Base-by-base conservation (phyloP, 768 basidiomycete species). In the Russula dissimulans region DNA sequence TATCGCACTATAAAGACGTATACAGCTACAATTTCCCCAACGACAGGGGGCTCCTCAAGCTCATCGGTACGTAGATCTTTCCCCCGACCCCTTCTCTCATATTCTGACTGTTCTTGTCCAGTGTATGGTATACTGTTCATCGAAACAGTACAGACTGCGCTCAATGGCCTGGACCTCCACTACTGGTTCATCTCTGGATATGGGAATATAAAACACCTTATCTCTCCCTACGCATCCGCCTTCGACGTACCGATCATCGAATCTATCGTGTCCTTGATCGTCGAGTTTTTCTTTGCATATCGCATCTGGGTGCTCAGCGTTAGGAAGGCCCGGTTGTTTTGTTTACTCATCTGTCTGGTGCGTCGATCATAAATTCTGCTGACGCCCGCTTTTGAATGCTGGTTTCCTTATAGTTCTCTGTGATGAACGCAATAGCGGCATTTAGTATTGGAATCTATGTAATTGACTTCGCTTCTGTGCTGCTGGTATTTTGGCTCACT, bases 211-310 rank as follows among this genome's bases (percentile, higher is more conserved):
- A 36, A 51, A 1, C 51, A 58, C 41, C 66, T 72, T 14, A 43
- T 55, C 10, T 32, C 58, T 3, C 58, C 69, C 3, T 53, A 67
- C 39, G 59, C 69, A 14, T 69, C 67, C 1, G 54, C 67, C 8
- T 65, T 71, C 38, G 70, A 70, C 51, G 66, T 66, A 3, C 71
- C 70, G 17, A 55, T 72, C 8, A 62, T 72, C 32, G 71, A 69
- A 4, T 53, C 66, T 5, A 14, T 70, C 9, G 65, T 69, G 26
- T 64, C 67, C 6, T 60, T 72, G 34, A 60, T 60, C 11, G 67
- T 72, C 5, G 69, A 72, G 56, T 43, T 70, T 11, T 73, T 73
- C 51, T 73, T 71, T 60, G 68, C 67, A 44, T 71, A 69, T 53
- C 67, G 71, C 12, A 73, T 73, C 29, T 68, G 43, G 49, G 44